These are phyloP conservation scores for Cyberlindnera lachancei DNA, from an alignment of 805 yeast species.

Conservation along the genomic window DNA sequence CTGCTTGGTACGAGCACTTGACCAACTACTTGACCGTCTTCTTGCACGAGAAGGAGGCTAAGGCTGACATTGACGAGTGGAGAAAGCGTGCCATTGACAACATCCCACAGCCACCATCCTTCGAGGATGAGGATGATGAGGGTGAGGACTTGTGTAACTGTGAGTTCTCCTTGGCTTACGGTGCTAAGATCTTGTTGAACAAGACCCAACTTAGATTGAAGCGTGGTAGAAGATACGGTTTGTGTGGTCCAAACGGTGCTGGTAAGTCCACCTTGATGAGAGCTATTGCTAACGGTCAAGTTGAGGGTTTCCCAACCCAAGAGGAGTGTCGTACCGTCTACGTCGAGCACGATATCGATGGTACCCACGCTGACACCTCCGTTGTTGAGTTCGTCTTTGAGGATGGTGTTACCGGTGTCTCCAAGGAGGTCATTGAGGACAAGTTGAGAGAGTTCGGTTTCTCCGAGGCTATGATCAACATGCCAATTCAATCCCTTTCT, in stretches of 20 bases:
- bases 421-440: slow-evolving; percentile 60
- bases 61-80: slow-evolving; percentile 85
- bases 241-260: slow-evolving; percentile 99
- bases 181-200: slow-evolving; percentile 99
- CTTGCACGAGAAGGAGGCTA: slow-evolving; percentile 89
- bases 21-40: slow-evolving; percentile 94
- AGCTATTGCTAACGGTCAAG: slow-evolving; percentile 96
- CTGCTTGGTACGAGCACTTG: slow-evolving; percentile 81
- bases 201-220: slow-evolving; percentile 98
- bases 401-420: slow-evolving; percentile 54
- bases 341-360: slow-evolving; percentile 99
- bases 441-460: slow-evolving; percentile 88
- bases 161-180: slow-evolving; percentile 99
- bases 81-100: slow-evolving; percentile 95
- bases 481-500: slow-evolving; percentile 95
- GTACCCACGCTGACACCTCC: slow-evolving; percentile 93
- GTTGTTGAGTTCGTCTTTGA: slow-evolving; percentile 88
- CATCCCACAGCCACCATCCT: slow-evolving; percentile 93
- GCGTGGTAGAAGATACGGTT: slow-evolving; percentile 99
- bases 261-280: slow-evolving; percentile 99
- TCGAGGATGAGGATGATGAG: slow-evolving; percentile 96
- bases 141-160: slow-evolving; percentile 99
- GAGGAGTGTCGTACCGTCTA: slow-evolving; percentile 98
- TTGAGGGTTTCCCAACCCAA: slow-evolving; percentile 99
- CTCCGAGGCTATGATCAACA: slow-evolving; percentile 84